phyloP scores from a whole-genome alignment of 371 early-diverging fungal species.

The Ordospora pajunii region DNA sequence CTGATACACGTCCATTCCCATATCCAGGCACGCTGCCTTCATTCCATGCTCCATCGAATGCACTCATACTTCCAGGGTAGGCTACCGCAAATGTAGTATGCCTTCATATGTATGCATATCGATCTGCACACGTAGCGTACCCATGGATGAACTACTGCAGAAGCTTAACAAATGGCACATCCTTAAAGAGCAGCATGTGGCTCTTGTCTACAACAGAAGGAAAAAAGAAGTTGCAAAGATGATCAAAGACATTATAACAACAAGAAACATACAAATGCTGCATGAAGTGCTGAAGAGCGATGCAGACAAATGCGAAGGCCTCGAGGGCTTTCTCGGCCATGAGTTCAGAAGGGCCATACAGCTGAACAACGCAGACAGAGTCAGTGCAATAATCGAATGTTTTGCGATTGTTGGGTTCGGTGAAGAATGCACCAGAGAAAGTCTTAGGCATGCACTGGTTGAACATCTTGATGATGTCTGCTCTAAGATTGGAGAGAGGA shows the following conservation, averaged over 20 bases:
- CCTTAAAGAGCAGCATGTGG: neutral
- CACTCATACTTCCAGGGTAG: too few relatives aligned
- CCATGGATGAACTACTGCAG: neutral
- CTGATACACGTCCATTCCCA: too few relatives aligned
- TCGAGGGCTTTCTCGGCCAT: neutral
- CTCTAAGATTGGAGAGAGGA: neutral
- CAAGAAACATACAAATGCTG: neutral
- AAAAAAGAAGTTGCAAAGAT: neutral
- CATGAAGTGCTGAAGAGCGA: neutral
- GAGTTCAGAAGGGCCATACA: neutral
- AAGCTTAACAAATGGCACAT: constrained; percentile 3
- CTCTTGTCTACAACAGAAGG: neutral
- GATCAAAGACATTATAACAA: neutral
- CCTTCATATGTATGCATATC: too few relatives aligned
- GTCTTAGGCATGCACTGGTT: neutral
- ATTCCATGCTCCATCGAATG: too few relatives aligned
- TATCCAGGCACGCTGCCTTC: too few relatives aligned
- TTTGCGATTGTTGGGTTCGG: neutral
- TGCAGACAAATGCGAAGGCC: neutral
- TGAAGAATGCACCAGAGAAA: neutral
- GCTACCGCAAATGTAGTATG: too few relatives aligned
- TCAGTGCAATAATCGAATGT: neutral
- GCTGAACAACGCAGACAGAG: neutral
- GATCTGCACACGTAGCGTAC: neutral
- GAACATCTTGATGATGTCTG: neutral